Evolutionary conservation across 1,284 basidiomycete genomes (phyloP).

Genomic region (Pterula multifida): DNA sequence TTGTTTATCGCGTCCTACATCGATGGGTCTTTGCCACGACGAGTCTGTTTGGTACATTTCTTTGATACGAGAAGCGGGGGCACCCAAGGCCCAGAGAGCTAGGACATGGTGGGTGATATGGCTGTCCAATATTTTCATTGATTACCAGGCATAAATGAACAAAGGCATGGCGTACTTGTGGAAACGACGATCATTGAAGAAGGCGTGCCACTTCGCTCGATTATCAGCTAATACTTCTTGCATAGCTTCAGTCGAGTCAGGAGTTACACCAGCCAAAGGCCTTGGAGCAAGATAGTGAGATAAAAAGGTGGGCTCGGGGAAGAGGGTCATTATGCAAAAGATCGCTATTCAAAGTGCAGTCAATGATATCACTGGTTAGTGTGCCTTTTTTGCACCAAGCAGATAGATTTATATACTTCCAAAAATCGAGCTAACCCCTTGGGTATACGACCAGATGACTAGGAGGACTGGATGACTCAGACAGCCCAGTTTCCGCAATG

Average conservation of each 20-base stretch:
- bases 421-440: too few species aligned
- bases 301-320: background rate
- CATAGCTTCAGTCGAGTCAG: background rate
- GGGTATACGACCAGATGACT: too few species aligned
- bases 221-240: background rate
- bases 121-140: background rate
- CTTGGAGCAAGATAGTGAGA: background rate
- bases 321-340: background rate
- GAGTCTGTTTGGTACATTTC: background rate
- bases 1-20: background rate
- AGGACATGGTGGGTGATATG: conserved; percentile 2
- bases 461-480: too few species aligned
- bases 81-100: background rate
- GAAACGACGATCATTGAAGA: background rate
- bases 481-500: too few species aligned
- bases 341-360: too few species aligned
- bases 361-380: too few species aligned
- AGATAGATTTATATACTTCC: too few species aligned
- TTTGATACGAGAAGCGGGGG: background rate
- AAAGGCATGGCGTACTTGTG: background rate
- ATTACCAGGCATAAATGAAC: background rate
- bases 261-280: background rate
- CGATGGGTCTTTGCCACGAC: background rate
- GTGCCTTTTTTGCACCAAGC: too few species aligned
- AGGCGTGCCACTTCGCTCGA: background rate